A percentile compares a stretch with the other conserved stretches of the same genome.
Evolutionary conservation across 305 asterid genomes (phyloP).

Genomic region (Rubia tinctorum): DNA sequence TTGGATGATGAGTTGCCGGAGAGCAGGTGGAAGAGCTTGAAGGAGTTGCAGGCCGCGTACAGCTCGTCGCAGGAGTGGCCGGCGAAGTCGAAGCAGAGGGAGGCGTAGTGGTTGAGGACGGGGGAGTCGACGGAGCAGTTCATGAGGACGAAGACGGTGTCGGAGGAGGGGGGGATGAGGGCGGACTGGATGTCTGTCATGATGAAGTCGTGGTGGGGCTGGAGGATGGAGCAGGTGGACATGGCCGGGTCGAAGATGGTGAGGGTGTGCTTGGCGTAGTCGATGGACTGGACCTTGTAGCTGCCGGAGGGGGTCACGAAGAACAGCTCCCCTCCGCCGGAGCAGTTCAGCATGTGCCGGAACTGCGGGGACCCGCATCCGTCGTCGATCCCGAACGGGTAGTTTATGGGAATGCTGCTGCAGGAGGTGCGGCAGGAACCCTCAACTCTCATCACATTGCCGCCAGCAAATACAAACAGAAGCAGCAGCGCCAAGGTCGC

Average conservation of each 20-base stretch:
- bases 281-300: constrained; percentile 74
- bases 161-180: constrained; percentile 73
- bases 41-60: constrained; percentile 65
- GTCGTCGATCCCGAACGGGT: constrained; percentile 82
- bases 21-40: constrained; percentile 60
- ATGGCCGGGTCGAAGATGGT: constrained; percentile 73
- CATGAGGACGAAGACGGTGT: constrained; percentile 69
- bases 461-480: background rate
- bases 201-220: constrained; percentile 78
- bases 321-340: constrained; percentile 47
- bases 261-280: constrained; percentile 45
- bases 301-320: constrained; percentile 76
- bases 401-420: constrained; percentile 67
- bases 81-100: constrained; percentile 67
- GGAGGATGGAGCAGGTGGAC: constrained; percentile 92
- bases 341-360: constrained; percentile 75
- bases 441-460: background rate
- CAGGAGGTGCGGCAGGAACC: constrained; percentile 63
- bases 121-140: constrained; percentile 92
- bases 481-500: background rate
- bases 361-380: constrained; percentile 85
- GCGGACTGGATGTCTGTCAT: constrained; percentile 72
- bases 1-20: constrained; percentile 21
- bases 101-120: constrained; percentile 66
- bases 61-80: constrained; percentile 88